Evolutionary conservation across 305 asterid species (phyloP), one percentile per base, ranked within the genome.

Genomic region (Stenogyne calaminthoides): DNA sequence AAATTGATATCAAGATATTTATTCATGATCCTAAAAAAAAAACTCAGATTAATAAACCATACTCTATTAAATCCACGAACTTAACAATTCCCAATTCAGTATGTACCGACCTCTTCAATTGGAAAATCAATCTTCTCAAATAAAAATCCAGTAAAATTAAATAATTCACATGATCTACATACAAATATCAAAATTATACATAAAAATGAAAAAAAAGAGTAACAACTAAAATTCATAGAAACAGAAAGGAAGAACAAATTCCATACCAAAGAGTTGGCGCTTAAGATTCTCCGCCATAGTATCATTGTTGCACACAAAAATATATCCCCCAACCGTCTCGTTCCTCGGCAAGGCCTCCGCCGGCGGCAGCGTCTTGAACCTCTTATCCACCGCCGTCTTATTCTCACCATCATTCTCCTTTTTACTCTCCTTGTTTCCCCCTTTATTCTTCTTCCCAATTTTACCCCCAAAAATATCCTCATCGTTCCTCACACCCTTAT

Each of bases 271-370:
- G 51, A 95, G 93, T 76, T 95, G 84, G 74, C 98, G 91, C 81
- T 91, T 87, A 81, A 95, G 96, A 85, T 95, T 93, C 76, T 95
- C 99, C 8, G 90, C 87, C 98, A 95, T 95, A 29, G 99, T 95
- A 80, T 95, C 99, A 69, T 95, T 95, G 81, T 95, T 95, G 85
- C 99, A 95, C 7, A 95, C 99, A 58, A 95, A 95, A 18, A 95
- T 95, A 78, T 95, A 95, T 0, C 99, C 99, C 9, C 99, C 99
- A 20, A 95, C 83, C 0, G 93, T 93, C 80, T 95, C 99, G 75
- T 95, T 90, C 77, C 99, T 86, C 37, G 98, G 97, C 85, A 95
- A 55, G 14, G 98, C 79, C 72, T 95, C 99, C 0, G 98, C 87
- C 16, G 97, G 91, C 16, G 99, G 99, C 73, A 95, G 77, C 25